phyloP scores from a whole-genome alignment of 2,329 filamentous ascomycete species.

The Colletotrichum sp. region DNA sequence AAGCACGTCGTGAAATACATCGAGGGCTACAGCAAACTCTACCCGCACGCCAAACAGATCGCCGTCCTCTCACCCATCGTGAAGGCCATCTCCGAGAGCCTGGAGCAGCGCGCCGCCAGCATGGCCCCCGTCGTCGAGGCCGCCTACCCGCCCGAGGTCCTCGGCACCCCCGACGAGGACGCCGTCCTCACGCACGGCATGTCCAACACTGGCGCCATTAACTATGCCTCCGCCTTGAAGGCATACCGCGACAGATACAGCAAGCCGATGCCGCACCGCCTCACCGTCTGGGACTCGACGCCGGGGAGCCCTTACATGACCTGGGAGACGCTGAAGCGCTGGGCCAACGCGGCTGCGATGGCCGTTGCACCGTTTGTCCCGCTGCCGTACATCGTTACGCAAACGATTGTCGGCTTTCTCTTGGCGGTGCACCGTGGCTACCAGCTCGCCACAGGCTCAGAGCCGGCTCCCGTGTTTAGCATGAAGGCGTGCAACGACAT shows the following conservation, averaged over 20 bases:
- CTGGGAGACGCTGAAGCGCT: conserved; percentile 48
- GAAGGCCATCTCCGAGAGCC: conserved; percentile 47
- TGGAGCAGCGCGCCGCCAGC: conserved; percentile 45
- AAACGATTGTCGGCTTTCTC: conserved; percentile 50
- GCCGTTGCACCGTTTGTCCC: conserved; percentile 52
- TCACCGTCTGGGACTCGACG: conserved; percentile 58
- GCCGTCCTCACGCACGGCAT: conserved; percentile 56
- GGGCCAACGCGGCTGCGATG: conserved; percentile 59
- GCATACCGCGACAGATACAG: conserved; percentile 45
- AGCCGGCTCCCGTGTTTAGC: conserved; percentile 40
- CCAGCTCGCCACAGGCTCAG: conserved; percentile 39
- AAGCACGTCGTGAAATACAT: conserved; percentile 63
- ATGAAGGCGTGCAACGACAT: not conserved
- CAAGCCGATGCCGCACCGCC: conserved; percentile 48
- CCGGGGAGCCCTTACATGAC: conserved; percentile 52
- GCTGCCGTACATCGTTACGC: conserved; percentile 54
- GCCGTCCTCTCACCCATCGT: conserved; percentile 56
- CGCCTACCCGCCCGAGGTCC: conserved; percentile 31
- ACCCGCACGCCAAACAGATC: conserved; percentile 54
- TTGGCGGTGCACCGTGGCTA: conserved; percentile 41
- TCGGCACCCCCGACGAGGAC: conserved; percentile 18
- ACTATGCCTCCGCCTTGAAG: conserved; percentile 53
- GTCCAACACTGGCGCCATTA: conserved; percentile 64
- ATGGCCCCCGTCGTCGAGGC: conserved; percentile 52
- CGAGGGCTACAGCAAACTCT: conserved; percentile 55